Evolutionary conservation across 352 stramenopile genomes (phyloP).

Genomic region (Pythium pectinolyticum): DNA sequence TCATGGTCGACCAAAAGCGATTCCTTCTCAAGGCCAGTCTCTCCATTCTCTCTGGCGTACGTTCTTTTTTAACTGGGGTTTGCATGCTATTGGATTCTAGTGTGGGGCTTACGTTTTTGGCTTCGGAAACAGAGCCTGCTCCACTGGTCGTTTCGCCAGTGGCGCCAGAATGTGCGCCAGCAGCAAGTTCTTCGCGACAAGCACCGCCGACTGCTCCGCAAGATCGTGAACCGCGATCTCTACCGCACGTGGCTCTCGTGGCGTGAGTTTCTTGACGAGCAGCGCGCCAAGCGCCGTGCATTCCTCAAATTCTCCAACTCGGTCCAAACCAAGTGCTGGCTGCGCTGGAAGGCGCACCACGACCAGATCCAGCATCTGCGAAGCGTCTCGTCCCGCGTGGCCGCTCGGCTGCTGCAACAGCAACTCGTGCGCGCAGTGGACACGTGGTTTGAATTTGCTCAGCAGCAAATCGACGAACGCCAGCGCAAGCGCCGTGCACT

Average conservation of each 20-base stretch:
- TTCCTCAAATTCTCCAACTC: conserved; percentile 60
- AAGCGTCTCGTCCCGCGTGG: conserved; percentile 43
- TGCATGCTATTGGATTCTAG: background rate
- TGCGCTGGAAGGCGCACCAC: conserved; percentile 52
- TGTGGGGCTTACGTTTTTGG: background rate
- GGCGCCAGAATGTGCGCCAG: conserved; percentile 41
- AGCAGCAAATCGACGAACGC: conserved; percentile 48
- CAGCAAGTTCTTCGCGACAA: conserved; percentile 48
- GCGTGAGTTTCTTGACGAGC: conserved; percentile 50
- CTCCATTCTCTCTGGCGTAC: conserved; percentile 67
- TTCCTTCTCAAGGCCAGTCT: conserved; percentile 72
- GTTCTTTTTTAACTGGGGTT: conserved; percentile 10
- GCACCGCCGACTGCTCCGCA: conserved; percentile 43
- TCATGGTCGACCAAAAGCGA: conserved; percentile 54
- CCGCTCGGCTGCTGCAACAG: conserved; percentile 40
- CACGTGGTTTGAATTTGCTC: conserved; percentile 70
- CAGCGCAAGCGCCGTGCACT: conserved; percentile 55
- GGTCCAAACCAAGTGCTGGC: conserved; percentile 64
- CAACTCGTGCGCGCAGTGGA: conserved; percentile 43
- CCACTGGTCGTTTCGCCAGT: conserved; percentile 73
- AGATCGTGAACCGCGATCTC: conserved; percentile 58
- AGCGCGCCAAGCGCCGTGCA: conserved; percentile 58
- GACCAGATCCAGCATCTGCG: conserved; percentile 40
- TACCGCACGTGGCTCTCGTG: conserved; percentile 59
- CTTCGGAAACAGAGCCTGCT: conserved; percentile 44